phyloP scores from a whole-genome alignment of 106 monocot species.

The Platanthera zijinensis region DNA sequence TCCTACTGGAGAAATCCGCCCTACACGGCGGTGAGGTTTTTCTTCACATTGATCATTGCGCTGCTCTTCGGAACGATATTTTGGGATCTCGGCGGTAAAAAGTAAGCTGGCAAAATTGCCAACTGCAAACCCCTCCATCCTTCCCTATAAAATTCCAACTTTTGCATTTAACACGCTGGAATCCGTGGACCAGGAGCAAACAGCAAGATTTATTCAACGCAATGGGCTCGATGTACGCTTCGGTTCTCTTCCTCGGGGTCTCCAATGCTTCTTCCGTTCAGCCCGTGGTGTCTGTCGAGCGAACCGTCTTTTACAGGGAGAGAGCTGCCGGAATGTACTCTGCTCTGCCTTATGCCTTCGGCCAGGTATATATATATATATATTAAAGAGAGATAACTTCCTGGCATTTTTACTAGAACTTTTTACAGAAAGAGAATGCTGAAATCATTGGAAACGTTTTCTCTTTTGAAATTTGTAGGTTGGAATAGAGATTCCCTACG shows the following conservation, averaged over 20 bases:
- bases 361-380: slow-evolving; percentile 32
- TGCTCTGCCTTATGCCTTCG: slow-evolving; percentile 58
- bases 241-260: slow-evolving; percentile 35
- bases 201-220: slow-evolving; percentile 25
- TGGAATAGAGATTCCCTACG: slow-evolving; percentile 47
- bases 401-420: too few species aligned
- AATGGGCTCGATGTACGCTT: slow-evolving; percentile 42
- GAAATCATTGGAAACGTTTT: too few species aligned
- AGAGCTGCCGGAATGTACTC: slow-evolving; percentile 75
- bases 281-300: slow-evolving; percentile 53
- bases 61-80: slow-evolving; percentile 22
- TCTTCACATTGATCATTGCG: slow-evolving; percentile 23
- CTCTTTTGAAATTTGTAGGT: slow-evolving; percentile 22
- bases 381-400: too few species aligned
- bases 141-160: background rate
- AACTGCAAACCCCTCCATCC: background rate
- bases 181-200: slow-evolving; percentile 24
- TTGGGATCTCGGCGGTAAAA: slow-evolving; percentile 7
- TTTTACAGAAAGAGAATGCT: too few species aligned
- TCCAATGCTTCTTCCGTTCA: slow-evolving; percentile 39
- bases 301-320: slow-evolving; percentile 63
- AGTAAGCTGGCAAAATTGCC: background rate
- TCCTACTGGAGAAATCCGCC: slow-evolving; percentile 27
- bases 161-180: background rate
- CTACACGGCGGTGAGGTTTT: slow-evolving; percentile 17